Evolutionary conservation across 106 monocot species (phyloP), one percentile per base, ranked within the genome.

Genomic region (Phalaenopsis aphrodite): DNA sequence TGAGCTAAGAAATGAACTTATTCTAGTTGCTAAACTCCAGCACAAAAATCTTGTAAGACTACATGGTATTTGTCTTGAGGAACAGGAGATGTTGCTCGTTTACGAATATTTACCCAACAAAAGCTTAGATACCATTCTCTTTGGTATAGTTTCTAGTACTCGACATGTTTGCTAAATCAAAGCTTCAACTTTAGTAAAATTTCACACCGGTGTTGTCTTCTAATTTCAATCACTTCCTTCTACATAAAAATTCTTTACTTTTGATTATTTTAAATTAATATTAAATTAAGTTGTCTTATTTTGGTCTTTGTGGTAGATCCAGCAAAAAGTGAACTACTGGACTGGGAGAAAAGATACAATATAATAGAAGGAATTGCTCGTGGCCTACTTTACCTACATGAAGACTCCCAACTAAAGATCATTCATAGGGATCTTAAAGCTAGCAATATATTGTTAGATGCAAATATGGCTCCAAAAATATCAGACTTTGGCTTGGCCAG

Each of bases 81-180:
- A 41, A 52, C 79, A 76, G 23, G 86, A 86, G 57, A 82, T 36
- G 23, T 76, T 86, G 64, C 64, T 86, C 14, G 37, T 86, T 3
- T 86, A 86, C 4, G 86, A 86, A 42, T 86, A 82, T 77, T 47
- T 81, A 57, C 81, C 85, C 1, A 85, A 85, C 72, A 81, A 77
- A 78, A 81, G 85, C 72, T 81, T 85, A 43, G 80, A 85, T 47
- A 48, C 75, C 21, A 79, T 79, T 55, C 68, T 82, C 2, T 86
- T 85, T 66, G 82, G 82, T 85, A 72, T 55, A 55, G 15, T 8
- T 65, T 39, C 15, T 58, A n/a, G n/a, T 69, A 3, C 68, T 48
- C 11, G 11, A 57, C 1, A 69, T 69, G 4, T 69, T 39, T 69
- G 8, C 12, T 69, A 7, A n/a, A n/a, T 61, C 6, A 4, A 61